phyloP scores from a whole-genome alignment of 495 filamentous ascomycete genomes.

The Xylaria venustula region DNA sequence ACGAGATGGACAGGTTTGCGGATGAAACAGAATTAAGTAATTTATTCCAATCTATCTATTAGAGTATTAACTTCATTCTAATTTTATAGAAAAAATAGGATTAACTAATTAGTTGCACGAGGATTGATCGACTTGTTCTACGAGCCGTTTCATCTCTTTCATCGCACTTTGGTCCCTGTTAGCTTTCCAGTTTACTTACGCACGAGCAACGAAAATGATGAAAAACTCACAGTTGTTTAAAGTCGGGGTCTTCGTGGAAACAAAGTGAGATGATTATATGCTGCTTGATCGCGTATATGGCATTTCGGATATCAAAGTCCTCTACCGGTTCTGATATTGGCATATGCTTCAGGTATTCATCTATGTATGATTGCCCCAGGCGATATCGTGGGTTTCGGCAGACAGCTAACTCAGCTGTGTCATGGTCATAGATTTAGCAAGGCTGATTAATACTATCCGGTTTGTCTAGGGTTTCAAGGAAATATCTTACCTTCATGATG shows the following conservation, averaged over 20 bases:
- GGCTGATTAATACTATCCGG: neutral
- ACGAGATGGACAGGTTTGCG: too few species aligned
- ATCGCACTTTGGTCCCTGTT: slow-evolving; percentile 6
- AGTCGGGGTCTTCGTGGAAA: neutral
- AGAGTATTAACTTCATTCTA: too few species aligned
- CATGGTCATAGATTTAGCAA: neutral
- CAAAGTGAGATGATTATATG: neutral
- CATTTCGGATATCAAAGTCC: slow-evolving; percentile 17
- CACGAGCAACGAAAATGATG: neutral
- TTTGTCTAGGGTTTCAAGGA: neutral
- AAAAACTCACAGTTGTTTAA: slow-evolving; percentile 1
- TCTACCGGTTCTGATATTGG: slow-evolving; percentile 21
- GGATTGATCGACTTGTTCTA: neutral
- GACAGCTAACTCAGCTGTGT: slow-evolving; percentile 36
- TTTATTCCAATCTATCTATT: too few species aligned
- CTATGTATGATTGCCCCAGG: slow-evolving; percentile 20
- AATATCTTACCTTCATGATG: slow-evolving; percentile 42
- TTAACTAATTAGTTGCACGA: neutral
- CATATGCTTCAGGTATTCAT: slow-evolving; percentile 24
- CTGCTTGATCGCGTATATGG: slow-evolving; percentile 10
- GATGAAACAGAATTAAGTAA: too few species aligned
- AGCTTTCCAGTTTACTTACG: neutral
- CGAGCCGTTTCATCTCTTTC: slow-evolving; percentile 9
- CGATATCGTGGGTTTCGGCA: slow-evolving; percentile 29
- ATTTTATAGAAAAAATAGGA: neutral